These are phyloP conservation scores for Gastrolobium bilobum DNA, from an alignment of 306 rosid genomes.

Conservation along the genomic window DNA sequence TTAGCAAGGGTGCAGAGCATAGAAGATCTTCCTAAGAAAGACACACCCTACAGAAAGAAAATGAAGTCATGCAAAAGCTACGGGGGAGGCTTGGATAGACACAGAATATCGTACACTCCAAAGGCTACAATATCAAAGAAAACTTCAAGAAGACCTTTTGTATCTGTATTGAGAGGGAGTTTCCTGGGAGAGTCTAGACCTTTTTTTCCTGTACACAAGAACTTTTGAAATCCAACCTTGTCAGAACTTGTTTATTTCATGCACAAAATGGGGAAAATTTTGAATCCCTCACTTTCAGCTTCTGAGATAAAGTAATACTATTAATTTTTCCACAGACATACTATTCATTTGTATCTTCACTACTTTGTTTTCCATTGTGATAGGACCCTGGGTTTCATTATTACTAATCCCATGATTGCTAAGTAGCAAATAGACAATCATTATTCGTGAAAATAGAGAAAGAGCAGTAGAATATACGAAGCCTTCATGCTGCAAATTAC, in stretches of 20 bases:
- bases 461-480: not conserved
- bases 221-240: constrained; percentile 38
- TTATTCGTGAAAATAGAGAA: not conserved
- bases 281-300: constrained; percentile 13
- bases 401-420: constrained; percentile 6
- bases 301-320: not conserved
- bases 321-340: not conserved
- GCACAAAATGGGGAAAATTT: constrained; percentile 33
- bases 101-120: constrained; percentile 52
- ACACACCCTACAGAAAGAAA: constrained; percentile 55
- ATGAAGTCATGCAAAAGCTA: constrained; percentile 75
- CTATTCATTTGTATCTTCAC: not conserved
- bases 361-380: not conserved
- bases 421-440: constrained; percentile 16
- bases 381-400: not conserved
- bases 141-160: constrained; percentile 58
- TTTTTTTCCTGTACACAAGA: constrained; percentile 46
- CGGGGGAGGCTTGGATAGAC: constrained; percentile 67
- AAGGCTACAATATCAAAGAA: constrained; percentile 79
- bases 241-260: constrained; percentile 36
- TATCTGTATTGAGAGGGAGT: constrained; percentile 48
- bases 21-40: constrained; percentile 82
- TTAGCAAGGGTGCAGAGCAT: constrained; percentile 64
- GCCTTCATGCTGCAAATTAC: not conserved
- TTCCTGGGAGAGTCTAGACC: constrained; percentile 49